These are phyloP conservation scores for Podaxis sp. DNA, from an alignment of 768 basidiomycete species.

Conservation along the genomic window DNA sequence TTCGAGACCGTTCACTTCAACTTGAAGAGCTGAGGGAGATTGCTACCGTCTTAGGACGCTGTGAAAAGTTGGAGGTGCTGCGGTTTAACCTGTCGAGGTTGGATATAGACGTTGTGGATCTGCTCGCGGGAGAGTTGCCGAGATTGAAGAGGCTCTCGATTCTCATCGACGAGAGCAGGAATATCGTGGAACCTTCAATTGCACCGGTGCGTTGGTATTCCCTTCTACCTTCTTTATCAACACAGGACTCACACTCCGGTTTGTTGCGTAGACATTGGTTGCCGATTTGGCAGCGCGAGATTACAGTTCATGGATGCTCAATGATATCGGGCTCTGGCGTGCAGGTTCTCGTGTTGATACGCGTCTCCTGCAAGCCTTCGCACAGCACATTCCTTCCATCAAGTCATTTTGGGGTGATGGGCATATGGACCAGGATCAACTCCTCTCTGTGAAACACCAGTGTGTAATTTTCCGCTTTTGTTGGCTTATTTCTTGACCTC, in stretches of 20 bases:
- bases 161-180: slow-evolving; percentile 23
- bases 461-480: neutral
- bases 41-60: slow-evolving; percentile 20
- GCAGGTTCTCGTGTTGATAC: slow-evolving; percentile 27
- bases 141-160: slow-evolving; percentile 26
- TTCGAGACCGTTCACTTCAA: slow-evolving; percentile 38
- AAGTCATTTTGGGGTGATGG: slow-evolving; percentile 29
- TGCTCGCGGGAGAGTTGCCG: slow-evolving; percentile 27
- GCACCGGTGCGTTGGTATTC: slow-evolving; percentile 8
- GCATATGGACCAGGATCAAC: slow-evolving; percentile 7
- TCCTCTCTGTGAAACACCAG: neutral
- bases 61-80: slow-evolving; percentile 22
- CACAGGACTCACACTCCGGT: neutral
- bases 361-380: slow-evolving; percentile 26
- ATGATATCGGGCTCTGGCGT: slow-evolving; percentile 33
- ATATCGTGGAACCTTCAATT: slow-evolving; percentile 9
- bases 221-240: slow-evolving; percentile 3
- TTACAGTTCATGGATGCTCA: slow-evolving; percentile 30
- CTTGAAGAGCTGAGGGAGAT: slow-evolving; percentile 26
- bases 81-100: slow-evolving; percentile 30
- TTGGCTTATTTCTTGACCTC: neutral
- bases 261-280: slow-evolving; percentile 19
- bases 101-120: slow-evolving; percentile 28
- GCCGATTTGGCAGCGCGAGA: slow-evolving; percentile 22
- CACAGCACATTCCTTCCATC: slow-evolving; percentile 29